Conservation (phyloP, 1,284 basidiomycete species). For the Leucoagaricus sp. region DNA sequence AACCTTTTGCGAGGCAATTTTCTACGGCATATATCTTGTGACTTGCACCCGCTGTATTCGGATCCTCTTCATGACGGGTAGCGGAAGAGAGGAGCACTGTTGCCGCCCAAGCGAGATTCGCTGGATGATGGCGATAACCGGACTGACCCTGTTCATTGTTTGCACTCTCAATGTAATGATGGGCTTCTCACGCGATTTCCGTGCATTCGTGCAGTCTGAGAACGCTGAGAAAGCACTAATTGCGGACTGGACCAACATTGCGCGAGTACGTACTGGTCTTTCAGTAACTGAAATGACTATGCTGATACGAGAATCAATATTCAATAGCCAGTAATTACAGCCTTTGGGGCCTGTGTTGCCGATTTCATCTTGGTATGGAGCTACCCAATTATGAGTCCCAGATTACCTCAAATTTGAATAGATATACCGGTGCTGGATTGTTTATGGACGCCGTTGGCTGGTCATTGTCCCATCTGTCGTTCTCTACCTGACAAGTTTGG, state of each 20-base stretch:
- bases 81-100: background rate
- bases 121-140: slow-evolving; percentile 1
- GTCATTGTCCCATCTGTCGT: background rate
- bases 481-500: no score
- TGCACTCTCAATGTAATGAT: background rate
- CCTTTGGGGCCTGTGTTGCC: background rate
- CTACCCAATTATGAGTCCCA: background rate
- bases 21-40: slow-evolving; percentile 8
- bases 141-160: background rate
- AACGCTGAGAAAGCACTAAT: background rate
- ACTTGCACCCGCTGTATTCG: slow-evolving; percentile 2
- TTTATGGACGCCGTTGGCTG: background rate
- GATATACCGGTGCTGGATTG: slow-evolving; percentile 7
- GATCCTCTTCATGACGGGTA: background rate
- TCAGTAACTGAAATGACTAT: background rate
- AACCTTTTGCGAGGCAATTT: background rate
- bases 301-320: no score
- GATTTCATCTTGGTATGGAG: slow-evolving; percentile 7
- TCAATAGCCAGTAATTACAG: no score
- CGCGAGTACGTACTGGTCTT: background rate
- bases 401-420: background rate
- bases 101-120: background rate
- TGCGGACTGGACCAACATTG: slow-evolving; percentile 6
- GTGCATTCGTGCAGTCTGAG: background rate
- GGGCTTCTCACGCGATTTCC: background rate